phyloP scores from a whole-genome alignment of 2,329 filamentous ascomycete species.

The Graphium sp. region DNA sequence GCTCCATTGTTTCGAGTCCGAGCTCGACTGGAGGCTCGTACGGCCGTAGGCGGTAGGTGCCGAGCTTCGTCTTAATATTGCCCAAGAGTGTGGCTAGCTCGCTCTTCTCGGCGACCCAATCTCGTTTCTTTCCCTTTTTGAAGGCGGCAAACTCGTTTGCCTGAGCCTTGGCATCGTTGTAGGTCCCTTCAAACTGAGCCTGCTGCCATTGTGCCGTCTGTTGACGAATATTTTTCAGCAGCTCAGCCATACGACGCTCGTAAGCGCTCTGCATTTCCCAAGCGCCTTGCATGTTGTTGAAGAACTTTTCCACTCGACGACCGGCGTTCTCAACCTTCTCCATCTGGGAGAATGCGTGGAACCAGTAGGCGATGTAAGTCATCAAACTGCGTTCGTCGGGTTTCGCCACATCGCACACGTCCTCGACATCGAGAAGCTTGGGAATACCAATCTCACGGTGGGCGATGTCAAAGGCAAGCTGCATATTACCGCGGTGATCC shows the following conservation, averaged over 20 bases:
- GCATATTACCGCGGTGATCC: constrained; percentile 94
- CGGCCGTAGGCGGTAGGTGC: constrained; percentile 78
- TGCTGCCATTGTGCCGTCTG: constrained; percentile 65
- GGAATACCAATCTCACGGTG: constrained; percentile 94
- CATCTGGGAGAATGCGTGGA: constrained; percentile 98
- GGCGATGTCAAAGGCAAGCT: constrained; percentile 91
- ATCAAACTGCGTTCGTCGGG: constrained; percentile 93
- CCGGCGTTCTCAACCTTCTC: constrained; percentile 97
- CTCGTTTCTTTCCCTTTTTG: constrained; percentile 78
- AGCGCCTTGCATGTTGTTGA: constrained; percentile 95
- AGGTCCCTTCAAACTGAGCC: constrained; percentile 78
- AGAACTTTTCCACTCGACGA: constrained; percentile 91
- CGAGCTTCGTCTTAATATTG: constrained; percentile 97
- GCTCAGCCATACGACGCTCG: constrained; percentile 73
- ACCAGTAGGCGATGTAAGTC: constrained; percentile 99
- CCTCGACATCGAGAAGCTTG: constrained; percentile 87
- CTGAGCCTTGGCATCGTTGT: constrained; percentile 81
- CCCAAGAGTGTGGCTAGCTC: constrained; percentile 84
- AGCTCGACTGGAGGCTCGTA: constrained; percentile 82
- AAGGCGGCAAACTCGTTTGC: constrained; percentile 69
- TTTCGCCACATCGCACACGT: constrained; percentile 91
- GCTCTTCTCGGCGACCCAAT: constrained; percentile 96
- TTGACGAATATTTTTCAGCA: constrained; percentile 56
- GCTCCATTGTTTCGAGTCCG: constrained; percentile 65
- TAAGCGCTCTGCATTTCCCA: constrained; percentile 99